Evolutionary conservation across 78 protist genomes (phyloP).

Genomic region (Pigoraptor vietnamica): DNA sequence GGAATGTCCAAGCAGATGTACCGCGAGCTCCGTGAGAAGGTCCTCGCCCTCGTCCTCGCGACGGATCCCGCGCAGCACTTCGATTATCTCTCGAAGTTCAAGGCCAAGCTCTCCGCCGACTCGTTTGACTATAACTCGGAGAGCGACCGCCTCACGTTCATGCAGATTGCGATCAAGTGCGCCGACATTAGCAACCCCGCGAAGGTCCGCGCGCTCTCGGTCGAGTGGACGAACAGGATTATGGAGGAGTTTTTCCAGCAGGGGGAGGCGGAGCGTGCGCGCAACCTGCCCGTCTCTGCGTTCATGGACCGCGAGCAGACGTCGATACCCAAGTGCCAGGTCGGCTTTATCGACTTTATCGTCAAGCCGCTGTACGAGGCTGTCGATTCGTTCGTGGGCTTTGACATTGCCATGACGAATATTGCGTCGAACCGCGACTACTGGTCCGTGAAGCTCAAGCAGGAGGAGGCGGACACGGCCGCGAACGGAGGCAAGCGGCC

Average conservation of each 20-base stretch:
- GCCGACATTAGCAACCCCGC: not conserved
- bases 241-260: constrained; percentile 7
- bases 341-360: constrained; percentile 19
- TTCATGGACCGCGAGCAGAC: constrained; percentile 21
- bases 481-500: not conserved
- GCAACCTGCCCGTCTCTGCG: constrained; percentile 20
- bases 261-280: constrained; percentile 34
- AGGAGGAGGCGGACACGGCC: not conserved
- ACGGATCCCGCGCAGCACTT: not conserved
- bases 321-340: not conserved
- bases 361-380: constrained; percentile 11
- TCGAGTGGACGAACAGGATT: not conserved
- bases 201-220: not conserved
- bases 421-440: not conserved
- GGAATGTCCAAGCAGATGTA: not conserved
- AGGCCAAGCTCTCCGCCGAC: not conserved
- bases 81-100: not conserved
- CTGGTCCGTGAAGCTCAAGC: not conserved
- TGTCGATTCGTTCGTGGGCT: not conserved
- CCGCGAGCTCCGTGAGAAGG: not conserved
- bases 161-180: not conserved
- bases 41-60: constrained; percentile 1
- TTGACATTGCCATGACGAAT: not conserved
- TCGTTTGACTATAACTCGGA: not conserved
- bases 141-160: not conserved